Percentiles rank a stretch among this genome's conserved stretches.
Evolutionary conservation across 2,329 filamentous ascomycete genomes (phyloP).

Genomic region (Colletotrichum scovillei): DNA sequence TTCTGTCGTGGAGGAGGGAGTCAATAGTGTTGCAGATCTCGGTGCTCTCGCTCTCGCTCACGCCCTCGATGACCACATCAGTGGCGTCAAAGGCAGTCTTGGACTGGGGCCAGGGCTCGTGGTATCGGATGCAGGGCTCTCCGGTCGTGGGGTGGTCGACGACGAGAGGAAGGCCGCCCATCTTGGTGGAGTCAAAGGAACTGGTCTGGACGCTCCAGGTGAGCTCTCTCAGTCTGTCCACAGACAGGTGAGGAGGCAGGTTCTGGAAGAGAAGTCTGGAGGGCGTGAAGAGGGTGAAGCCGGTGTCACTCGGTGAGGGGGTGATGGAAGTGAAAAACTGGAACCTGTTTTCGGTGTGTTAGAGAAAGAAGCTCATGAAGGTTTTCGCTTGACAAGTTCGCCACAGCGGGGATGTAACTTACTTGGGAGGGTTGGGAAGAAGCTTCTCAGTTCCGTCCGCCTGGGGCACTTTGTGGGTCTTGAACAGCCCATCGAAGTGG

Average conservation of each 20-base stretch:
- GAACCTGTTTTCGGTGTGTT: slow-evolving; percentile 48
- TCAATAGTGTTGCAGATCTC: slow-evolving; percentile 54
- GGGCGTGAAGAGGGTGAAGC: slow-evolving; percentile 65
- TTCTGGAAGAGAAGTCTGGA: slow-evolving; percentile 62
- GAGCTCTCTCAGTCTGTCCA: slow-evolving; percentile 50
- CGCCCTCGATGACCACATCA: slow-evolving; percentile 54
- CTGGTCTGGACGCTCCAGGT: slow-evolving; percentile 62
- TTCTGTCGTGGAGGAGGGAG: slow-evolving; percentile 58
- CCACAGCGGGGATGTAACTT: slow-evolving; percentile 35
- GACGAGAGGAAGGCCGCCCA: slow-evolving; percentile 58
- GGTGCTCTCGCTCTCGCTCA: slow-evolving; percentile 42
- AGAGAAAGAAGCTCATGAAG: not conserved
- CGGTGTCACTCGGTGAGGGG: slow-evolving; percentile 59
- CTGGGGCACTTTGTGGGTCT: slow-evolving; percentile 54
- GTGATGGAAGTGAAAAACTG: slow-evolving; percentile 63
- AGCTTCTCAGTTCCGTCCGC: slow-evolving; percentile 53
- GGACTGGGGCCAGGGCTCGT: slow-evolving; percentile 64
- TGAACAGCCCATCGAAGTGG: slow-evolving; percentile 69
- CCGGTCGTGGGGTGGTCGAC: slow-evolving; percentile 56
- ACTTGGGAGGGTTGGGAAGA: slow-evolving; percentile 56
- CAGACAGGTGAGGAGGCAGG: slow-evolving; percentile 50
- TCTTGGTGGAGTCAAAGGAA: slow-evolving; percentile 56
- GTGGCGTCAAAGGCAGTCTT: slow-evolving; percentile 63
- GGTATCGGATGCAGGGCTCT: slow-evolving; percentile 62
- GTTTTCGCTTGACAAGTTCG: no score